Base-by-base conservation (phyloP, 2,329 filamentous ascomycete genomes). In the Pseudogymnoascus verrucosus region DNA sequence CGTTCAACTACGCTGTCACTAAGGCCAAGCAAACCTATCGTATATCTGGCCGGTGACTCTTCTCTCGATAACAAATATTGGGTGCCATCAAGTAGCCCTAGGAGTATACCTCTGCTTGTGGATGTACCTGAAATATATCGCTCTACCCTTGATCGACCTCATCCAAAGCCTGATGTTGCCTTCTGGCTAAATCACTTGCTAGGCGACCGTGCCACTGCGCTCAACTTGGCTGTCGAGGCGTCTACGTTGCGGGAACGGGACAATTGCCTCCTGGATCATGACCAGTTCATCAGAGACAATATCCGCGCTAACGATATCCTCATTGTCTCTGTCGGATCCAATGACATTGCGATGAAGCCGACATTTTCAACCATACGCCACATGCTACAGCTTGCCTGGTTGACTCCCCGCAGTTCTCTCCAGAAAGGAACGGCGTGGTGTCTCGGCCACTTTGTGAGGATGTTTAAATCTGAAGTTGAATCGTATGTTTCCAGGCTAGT, bases 131-230 rank as follows among this genome's bases (percentile, higher is more conserved):
- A 63, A 36, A 66, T 67, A n/a, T 67, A 67, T 61, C 61, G 40
- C 16, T 26, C 64, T 59, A 23, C 66, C 36, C 64, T 67, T 47
- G 40, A 66, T 36, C 51, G 40, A 21, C 66, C 66, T 54, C 39
- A 64, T 19, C 66, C 66, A 21, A 67, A 66, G 36, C 64, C 66
- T 3, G 66, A 67, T 62, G 37, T 67, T 34, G 66, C 66, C 14
- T 67, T 67, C 34, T 67, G 66, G 66, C 62, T 67, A 10, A 67
- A 67, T 37, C 66, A 67, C 57, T 65, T 65, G 21, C 36, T 67
- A 14, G 59, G 64, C 31, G 60, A 63, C 54, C 47, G 51, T 12
- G 65, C 62, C 42, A 67, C 65, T 4, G 59, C 64, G 3, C 47
- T 67, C 21, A 66, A 66, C 31, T 54, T 61, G n/a, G 66, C 66